phyloP scores from a whole-genome alignment of 228 moss, liverwort and hornwort species.

The Sphagnum fallax region DNA sequence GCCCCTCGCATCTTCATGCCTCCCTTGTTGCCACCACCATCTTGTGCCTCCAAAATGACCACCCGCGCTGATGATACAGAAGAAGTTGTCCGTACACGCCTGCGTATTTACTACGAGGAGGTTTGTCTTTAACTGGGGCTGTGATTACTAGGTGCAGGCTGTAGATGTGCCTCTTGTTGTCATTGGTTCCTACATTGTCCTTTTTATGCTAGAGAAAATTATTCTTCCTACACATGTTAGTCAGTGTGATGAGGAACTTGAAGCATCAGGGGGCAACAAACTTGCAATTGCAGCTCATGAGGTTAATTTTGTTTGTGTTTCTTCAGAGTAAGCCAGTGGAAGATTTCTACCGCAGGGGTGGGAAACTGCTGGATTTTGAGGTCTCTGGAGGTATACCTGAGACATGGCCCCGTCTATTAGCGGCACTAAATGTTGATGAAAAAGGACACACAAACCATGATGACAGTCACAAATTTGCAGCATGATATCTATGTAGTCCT shows the following conservation, averaged over 20 bases:
- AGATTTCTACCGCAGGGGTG: conserved; percentile 53
- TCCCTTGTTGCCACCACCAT: conserved; percentile 75
- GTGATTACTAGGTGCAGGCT: too few species aligned
- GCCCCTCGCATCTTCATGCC: conserved; percentile 81
- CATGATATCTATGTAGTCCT: conserved; percentile 11
- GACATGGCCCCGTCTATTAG: conserved; percentile 77
- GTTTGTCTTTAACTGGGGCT: conserved; percentile 12
- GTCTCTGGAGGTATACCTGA: conserved; percentile 85
- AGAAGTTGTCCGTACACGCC: conserved; percentile 76
- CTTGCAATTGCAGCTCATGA: too few species aligned
- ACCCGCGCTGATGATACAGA: conserved; percentile 82
- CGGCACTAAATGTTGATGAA: conserved; percentile 68
- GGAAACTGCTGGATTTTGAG: conserved; percentile 73
- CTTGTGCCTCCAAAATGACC: conserved; percentile 84
- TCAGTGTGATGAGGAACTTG: too few species aligned
- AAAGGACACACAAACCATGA: conserved; percentile 14
- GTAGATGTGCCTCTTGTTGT: too few species aligned
- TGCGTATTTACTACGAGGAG: conserved; percentile 85
- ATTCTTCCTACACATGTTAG: too few species aligned
- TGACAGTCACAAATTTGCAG: conserved; percentile 49
- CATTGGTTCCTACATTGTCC: too few species aligned
- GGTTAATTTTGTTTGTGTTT: background rate
- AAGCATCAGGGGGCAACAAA: too few species aligned
- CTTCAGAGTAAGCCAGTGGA: conserved; percentile 88
- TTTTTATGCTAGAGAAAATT: too few species aligned